These are phyloP conservation scores for Artemisia annua DNA, from an alignment of 129 eudicot genomes.

Conservation along the genomic window DNA sequence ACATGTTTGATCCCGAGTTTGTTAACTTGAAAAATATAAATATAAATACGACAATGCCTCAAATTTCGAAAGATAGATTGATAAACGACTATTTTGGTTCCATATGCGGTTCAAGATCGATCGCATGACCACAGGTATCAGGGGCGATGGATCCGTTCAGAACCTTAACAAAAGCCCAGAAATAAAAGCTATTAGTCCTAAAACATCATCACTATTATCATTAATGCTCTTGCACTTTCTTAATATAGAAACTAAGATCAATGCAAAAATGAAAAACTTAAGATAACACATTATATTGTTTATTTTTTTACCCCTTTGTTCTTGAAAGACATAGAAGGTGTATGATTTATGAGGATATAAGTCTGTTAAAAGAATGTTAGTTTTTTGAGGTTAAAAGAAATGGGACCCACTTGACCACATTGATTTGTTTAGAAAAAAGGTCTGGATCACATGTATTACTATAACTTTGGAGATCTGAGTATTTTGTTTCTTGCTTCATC, in stretches of 20 bases:
- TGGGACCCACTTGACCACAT: slow-evolving; percentile 41
- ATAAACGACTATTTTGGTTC: too few relatives aligned
- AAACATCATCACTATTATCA: slow-evolving; percentile 65
- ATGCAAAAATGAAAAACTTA: slow-evolving; percentile 32
- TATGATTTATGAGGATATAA: slow-evolving; percentile 18
- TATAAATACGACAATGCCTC: too few relatives aligned
- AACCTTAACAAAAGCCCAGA: too few relatives aligned
- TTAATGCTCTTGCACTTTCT: slow-evolving; percentile 23
- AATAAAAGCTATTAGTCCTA: slow-evolving; percentile 92
- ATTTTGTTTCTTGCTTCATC: slow-evolving; percentile 34
- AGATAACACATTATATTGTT: slow-evolving; percentile 25
- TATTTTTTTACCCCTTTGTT: neutral
- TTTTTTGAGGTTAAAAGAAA: slow-evolving; percentile 21
- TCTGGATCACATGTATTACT: slow-evolving; percentile 32
- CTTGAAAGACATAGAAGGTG: slow-evolving; percentile 21
- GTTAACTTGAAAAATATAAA: too few relatives aligned
- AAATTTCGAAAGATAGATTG: too few relatives aligned
- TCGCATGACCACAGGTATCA: too few relatives aligned
- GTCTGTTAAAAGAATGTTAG: slow-evolving; percentile 7
- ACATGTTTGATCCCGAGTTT: too few relatives aligned
- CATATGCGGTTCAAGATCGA: too few relatives aligned
- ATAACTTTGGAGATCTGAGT: slow-evolving; percentile 25
- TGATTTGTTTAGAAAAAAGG: neutral
- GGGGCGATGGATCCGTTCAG: too few relatives aligned
- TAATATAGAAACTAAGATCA: slow-evolving; percentile 29